Evolutionary conservation across 495 filamentous ascomycete species (phyloP).

Genomic region (Penicillium steckii): DNA sequence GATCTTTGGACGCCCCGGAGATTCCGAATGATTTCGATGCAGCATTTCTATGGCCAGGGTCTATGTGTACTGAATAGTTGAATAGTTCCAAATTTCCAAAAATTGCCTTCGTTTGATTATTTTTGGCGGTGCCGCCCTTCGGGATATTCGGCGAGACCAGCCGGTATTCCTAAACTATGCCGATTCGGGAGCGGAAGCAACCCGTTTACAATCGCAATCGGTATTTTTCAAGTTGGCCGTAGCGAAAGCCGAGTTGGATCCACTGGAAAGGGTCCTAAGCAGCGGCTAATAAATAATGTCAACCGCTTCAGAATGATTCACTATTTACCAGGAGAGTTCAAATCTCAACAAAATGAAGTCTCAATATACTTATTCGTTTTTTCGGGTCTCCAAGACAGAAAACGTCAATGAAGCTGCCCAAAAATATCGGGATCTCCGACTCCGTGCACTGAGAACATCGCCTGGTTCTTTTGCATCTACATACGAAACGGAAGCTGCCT

Average conservation of each 20-base stretch:
- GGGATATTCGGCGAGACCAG: neutral
- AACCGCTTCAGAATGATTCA: neutral
- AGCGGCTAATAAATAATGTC: neutral
- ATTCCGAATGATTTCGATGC: conserved; percentile 21
- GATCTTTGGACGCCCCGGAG: conserved; percentile 29
- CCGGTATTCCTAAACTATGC: conserved; percentile 1
- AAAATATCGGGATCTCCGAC: conserved; percentile 29
- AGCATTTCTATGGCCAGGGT: conserved; percentile 1
- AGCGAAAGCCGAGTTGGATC: neutral
- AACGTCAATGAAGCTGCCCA: conserved; percentile 17
- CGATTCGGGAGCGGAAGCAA: neutral
- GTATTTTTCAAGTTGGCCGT: conserved; percentile 13
- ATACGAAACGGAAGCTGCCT: conserved; percentile 29
- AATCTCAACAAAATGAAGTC: conserved; percentile 2
- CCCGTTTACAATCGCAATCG: neutral
- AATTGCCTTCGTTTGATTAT: too few relatives aligned
- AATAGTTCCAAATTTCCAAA: neutral
- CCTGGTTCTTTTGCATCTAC: conserved; percentile 34
- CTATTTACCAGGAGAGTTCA: neutral
- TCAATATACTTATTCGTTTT: conserved; percentile 15
- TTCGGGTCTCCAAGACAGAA: conserved; percentile 17
- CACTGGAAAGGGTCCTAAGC: neutral
- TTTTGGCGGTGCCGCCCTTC: neutral
- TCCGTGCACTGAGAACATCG: conserved; percentile 15
- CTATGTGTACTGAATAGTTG: neutral